A percentile compares a stretch with the other conserved stretches of the same genome.
Conservation (phyloP, 805 yeast genomes). For the Zygoascus bituminiphila region DNA sequence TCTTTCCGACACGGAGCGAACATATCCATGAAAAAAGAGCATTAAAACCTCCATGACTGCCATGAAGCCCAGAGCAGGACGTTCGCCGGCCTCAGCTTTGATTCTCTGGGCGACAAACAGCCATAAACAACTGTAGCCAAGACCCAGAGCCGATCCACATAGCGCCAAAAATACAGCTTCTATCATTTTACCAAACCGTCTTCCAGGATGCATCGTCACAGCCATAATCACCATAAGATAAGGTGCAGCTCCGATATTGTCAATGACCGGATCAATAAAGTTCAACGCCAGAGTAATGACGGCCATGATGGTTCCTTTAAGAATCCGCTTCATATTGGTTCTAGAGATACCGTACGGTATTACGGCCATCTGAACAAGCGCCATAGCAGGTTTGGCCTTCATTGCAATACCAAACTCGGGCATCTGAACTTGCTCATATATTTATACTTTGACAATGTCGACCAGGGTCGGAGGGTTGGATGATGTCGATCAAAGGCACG, state of each 20-base stretch:
- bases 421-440: too few species aligned
- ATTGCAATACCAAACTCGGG: too few species aligned
- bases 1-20: constrained; percentile 40
- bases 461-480: too few species aligned
- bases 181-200: constrained; percentile 41
- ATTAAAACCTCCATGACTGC: constrained; percentile 39
- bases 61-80: constrained; percentile 37
- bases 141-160: constrained; percentile 36
- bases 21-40: constrained; percentile 43
- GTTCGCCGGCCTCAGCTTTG: constrained; percentile 21
- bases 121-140: constrained; percentile 36
- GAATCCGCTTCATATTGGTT: constrained; percentile 10
- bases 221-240: constrained; percentile 40
- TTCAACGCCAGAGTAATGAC: constrained; percentile 35
- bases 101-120: constrained; percentile 36
- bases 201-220: constrained; percentile 43
- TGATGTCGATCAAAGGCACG: too few species aligned
- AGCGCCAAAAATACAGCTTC: constrained; percentile 36
- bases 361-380: too few species aligned
- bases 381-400: too few species aligned
- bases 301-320: constrained; percentile 13
- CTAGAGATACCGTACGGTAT: constrained; percentile 12
- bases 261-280: constrained; percentile 31
- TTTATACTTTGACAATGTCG: too few species aligned
- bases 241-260: constrained; percentile 34